Percentiles rank a stretch among this genome's conserved stretches.
Evolutionary conservation across 1,284 basidiomycete genomes (phyloP).

Genomic region (Papiliotrema flavescens): DNA sequence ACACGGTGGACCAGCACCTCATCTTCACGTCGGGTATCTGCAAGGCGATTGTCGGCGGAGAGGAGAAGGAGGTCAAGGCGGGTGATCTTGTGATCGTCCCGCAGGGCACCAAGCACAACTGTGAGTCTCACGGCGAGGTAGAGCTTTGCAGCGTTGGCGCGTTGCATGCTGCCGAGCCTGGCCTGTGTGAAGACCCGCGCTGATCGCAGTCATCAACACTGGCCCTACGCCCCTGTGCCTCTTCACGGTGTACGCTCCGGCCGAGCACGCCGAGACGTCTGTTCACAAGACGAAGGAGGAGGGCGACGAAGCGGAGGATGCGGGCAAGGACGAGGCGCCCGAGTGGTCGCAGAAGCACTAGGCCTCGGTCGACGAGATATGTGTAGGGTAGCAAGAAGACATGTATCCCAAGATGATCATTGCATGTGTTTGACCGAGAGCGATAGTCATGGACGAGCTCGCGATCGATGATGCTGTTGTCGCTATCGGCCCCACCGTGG

Average conservation of each 20-base stretch:
- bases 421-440: neutral
- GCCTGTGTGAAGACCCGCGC: too few species aligned
- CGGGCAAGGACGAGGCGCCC: slow-evolving; percentile 48
- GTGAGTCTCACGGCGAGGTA: slow-evolving; percentile 16
- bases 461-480: neutral
- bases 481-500: slow-evolving; percentile 3
- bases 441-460: neutral
- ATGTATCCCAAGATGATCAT: neutral
- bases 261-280: slow-evolving; percentile 45
- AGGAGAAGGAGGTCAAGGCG: slow-evolving; percentile 45
- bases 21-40: slow-evolving; percentile 42
- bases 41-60: slow-evolving; percentile 46
- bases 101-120: slow-evolving; percentile 47
- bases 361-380: neutral
- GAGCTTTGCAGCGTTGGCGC: too few species aligned
- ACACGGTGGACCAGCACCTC: slow-evolving; percentile 46
- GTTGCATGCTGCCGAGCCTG: too few species aligned
- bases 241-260: slow-evolving; percentile 46
- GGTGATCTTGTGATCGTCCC: slow-evolving; percentile 49
- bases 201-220: slow-evolving; percentile 38
- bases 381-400: neutral
- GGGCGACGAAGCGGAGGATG: slow-evolving; percentile 48
- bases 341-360: slow-evolving; percentile 36
- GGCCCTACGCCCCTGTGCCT: slow-evolving; percentile 43
- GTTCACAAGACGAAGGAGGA: slow-evolving; percentile 50